These are phyloP conservation scores for Cladophialophora exuberans DNA, from an alignment of 2,329 filamentous ascomycete genomes.

Conservation along the genomic window DNA sequence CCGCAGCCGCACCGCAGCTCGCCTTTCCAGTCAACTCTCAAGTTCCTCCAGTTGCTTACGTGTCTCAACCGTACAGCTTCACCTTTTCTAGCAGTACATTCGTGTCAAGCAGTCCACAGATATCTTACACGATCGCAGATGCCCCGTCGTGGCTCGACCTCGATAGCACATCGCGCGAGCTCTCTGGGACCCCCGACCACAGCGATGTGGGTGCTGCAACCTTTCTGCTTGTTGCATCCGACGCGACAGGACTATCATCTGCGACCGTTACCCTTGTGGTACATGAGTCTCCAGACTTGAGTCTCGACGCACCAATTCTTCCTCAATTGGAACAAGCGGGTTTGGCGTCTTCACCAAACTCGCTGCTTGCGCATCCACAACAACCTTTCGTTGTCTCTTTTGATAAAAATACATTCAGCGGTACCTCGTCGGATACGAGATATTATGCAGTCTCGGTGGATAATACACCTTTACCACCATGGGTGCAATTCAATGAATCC, in stretches of 20 bases:
- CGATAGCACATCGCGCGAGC: conserved; percentile 64
- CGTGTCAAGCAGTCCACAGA: conserved; percentile 55
- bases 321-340: conserved; percentile 42
- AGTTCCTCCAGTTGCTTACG: conserved; percentile 75
- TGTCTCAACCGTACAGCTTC: conserved; percentile 57
- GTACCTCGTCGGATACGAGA: conserved; percentile 56
- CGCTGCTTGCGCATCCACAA: conserved; percentile 44
- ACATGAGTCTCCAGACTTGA: conserved; percentile 51
- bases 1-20: conserved; percentile 30
- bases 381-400: conserved; percentile 69
- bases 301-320: conserved; percentile 39
- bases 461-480: conserved; percentile 82
- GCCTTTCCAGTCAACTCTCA: conserved; percentile 83
- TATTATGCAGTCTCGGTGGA: conserved; percentile 79
- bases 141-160: conserved; percentile 76
- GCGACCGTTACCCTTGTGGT: conserved; percentile 74
- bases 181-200: conserved; percentile 70
- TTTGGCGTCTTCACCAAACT: conserved; percentile 43
- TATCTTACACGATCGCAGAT: conserved; percentile 68
- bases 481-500: conserved; percentile 73
- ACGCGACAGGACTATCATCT: conserved; percentile 64
- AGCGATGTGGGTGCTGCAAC: conserved; percentile 61
- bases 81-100: conserved; percentile 66
- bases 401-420: conserved; percentile 69
- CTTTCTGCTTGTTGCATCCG: conserved; percentile 71